Base-by-base conservation (phyloP, 192 early-diverging fungal genomes). In the Coemansia sp. region DNA sequence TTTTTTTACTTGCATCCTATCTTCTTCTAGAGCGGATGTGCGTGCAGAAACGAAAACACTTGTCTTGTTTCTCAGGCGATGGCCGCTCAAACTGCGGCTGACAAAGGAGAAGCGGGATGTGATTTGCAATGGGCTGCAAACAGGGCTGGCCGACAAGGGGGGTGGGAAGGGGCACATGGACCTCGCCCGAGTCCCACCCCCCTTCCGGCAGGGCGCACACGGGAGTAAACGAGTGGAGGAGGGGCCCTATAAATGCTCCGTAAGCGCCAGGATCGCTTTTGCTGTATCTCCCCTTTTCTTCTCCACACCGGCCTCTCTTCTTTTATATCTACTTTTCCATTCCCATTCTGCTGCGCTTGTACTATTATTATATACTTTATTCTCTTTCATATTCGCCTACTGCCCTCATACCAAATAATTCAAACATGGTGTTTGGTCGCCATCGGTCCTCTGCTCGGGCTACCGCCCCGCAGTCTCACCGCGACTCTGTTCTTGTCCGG, bases 351-450 rank as follows among this genome's bases (percentile, higher is more conserved):
- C 49, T 51, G 49, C 49, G 49, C 31, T 33, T 59, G 31, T 34
- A 59, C 33, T 59, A 31, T 36, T 59, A 18, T 59, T 15, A 16
- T 16, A 13, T 7, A 34, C 16, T 59, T 13, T 54, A 20, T 20
- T 18, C 2, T 51, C 43, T 11, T 46, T 8, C n/a, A 51, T 51
- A 16, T 27, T 54, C 22, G 57, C 31, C 36, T 34, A 59, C 31
- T 18, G 57, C 54, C 29, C 27, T 15, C 27, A 31, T 31, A 55
- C 12, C 27, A 31, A 10, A 34, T 36, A 34, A 36, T 18, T 33
- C n/a, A 16, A 59, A 59, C 57, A 59, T 59, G 57, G 57, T 59
- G 57, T 59, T 59, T 59, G 57, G 57, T 59, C 31, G 29, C 31
- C 57, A 59, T 4, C 57, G 57, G 57, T 59, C 57, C 16, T 59